phyloP scores from a whole-genome alignment of 2,329 filamentous ascomycete species.

The Curvularia lunata region DNA sequence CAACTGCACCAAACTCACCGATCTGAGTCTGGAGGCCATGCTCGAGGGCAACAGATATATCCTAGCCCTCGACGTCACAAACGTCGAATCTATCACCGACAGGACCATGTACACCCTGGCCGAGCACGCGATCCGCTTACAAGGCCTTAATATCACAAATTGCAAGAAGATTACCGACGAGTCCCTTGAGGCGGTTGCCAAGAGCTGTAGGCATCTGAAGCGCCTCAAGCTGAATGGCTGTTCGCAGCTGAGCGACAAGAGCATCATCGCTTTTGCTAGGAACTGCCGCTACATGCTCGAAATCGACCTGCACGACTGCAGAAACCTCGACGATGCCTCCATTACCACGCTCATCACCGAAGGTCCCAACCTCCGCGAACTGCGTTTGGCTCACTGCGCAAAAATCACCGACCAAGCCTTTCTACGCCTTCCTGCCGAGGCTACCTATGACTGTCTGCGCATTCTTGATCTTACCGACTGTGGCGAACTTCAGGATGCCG shows the following conservation, averaged over 20 bases:
- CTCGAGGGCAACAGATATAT: slow-evolving; percentile 80
- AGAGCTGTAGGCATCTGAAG: slow-evolving; percentile 85
- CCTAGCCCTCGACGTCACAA: slow-evolving; percentile 88
- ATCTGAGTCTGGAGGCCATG: slow-evolving; percentile 79
- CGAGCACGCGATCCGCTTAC: slow-evolving; percentile 79
- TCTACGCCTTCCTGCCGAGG: slow-evolving; percentile 71
- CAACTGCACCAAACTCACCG: slow-evolving; percentile 83
- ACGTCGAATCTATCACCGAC: slow-evolving; percentile 80
- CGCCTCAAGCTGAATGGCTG: slow-evolving; percentile 96
- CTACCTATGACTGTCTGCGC: slow-evolving; percentile 82
- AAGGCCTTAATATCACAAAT: slow-evolving; percentile 90
- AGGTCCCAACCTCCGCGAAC: slow-evolving; percentile 83
- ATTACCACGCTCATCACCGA: slow-evolving; percentile 80
- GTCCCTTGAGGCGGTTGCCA: slow-evolving; percentile 79
- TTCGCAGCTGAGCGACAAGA: slow-evolving; percentile 78
- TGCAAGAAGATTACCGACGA: slow-evolving; percentile 86
- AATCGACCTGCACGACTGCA: slow-evolving; percentile 91
- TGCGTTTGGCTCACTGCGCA: slow-evolving; percentile 84
- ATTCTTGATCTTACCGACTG: slow-evolving; percentile 95
- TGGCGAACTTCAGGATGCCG: slow-evolving; percentile 79
- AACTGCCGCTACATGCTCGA: slow-evolving; percentile 94
- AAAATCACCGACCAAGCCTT: slow-evolving; percentile 90
- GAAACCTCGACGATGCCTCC: slow-evolving; percentile 78
- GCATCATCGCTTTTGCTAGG: slow-evolving; percentile 83
- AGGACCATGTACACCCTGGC: slow-evolving; percentile 78